Conservation (phyloP, 441 rosid genomes). For the Flueggea neowawraea region DNA sequence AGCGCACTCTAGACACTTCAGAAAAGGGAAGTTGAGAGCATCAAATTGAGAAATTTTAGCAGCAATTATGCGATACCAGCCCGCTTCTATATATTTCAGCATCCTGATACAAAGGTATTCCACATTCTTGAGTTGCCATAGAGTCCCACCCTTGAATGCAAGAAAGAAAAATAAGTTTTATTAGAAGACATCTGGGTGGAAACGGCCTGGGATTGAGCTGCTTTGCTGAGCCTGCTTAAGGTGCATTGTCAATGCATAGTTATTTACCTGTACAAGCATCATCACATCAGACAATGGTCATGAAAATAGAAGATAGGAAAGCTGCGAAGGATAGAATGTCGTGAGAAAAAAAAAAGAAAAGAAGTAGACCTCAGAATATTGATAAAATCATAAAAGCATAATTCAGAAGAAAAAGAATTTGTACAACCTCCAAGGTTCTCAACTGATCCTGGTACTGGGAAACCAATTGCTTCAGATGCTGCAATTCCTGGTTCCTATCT, state of each 20-base stretch:
- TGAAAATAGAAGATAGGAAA: not conserved
- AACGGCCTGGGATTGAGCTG: slow-evolving; percentile 76
- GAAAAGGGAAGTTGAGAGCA: no score
- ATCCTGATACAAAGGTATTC: no score
- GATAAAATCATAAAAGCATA: not conserved
- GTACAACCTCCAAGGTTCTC: slow-evolving; percentile 74
- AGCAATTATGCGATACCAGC: no score
- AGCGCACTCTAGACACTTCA: no score
- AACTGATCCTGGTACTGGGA: slow-evolving; percentile 84
- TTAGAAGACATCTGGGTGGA: slow-evolving; percentile 86
- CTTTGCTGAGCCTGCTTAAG: slow-evolving; percentile 89
- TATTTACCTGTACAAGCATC: slow-evolving; percentile 53
- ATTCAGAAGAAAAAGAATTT: not conserved
- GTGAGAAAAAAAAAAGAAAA: no score
- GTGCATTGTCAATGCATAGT: slow-evolving; percentile 88
- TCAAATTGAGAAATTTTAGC: no score
- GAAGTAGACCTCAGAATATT: not conserved
- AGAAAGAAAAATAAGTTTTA: not conserved
- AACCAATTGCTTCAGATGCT: slow-evolving; percentile 70
- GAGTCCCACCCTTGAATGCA: no score
- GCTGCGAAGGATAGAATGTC: not conserved
- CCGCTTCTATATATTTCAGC: no score
- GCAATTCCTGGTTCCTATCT: slow-evolving; percentile 62
- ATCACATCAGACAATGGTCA: slow-evolving; percentile 4
- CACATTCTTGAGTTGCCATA: no score